Evolutionary conservation across 2,329 filamentous ascomycete genomes (phyloP), one percentile per base, ranked within the genome.

Genomic region (Bimuria novae-zelandiae): DNA sequence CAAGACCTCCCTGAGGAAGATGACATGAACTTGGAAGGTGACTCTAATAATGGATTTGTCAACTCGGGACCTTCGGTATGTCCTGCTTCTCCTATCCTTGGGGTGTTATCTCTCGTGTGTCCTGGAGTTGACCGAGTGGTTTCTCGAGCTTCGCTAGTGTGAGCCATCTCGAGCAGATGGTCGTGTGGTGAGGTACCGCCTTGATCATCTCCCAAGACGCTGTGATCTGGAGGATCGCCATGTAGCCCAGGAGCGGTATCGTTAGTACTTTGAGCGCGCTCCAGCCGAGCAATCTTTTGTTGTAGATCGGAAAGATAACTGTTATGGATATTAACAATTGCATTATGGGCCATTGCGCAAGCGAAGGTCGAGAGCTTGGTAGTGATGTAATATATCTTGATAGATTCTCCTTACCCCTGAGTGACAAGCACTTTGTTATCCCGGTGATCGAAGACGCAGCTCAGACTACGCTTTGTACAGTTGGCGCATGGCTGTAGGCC

Each of bases 361-460:
- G 17, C 11, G n/a, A 7, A 17, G 4, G 19, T n/a, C n/a, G n/a
- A n/a, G n/a, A n/a, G n/a, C n/a, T n/a, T n/a, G n/a, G n/a, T n/a
- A n/a, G n/a, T n/a, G n/a, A n/a, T n/a, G n/a, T n/a, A n/a, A n/a
- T n/a, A n/a, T n/a, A n/a, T n/a, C n/a, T n/a, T n/a, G n/a, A n/a
- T n/a, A n/a, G n/a, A n/a, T n/a, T n/a, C 30, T 33, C 33, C 7
- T 40, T 57, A 68, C 65, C 65, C 65, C 59, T 67, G 57, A 3
- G 64, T 67, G 0, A 68, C 64, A 16, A 68, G 45, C n/a, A 69
- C 44, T 25, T 70, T 70, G n/a, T 64, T 65, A n/a, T 70, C 65
- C 45, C 65, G 55, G n/a, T 69, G 65, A 44, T 69, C 62, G 27
- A 70, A 69, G 7, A 64, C 56, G 44, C 67, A 69, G 16, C 52